Evolutionary conservation across 2,329 filamentous ascomycete species (phyloP).

Genomic region (Paecilomyces formosus): DNA sequence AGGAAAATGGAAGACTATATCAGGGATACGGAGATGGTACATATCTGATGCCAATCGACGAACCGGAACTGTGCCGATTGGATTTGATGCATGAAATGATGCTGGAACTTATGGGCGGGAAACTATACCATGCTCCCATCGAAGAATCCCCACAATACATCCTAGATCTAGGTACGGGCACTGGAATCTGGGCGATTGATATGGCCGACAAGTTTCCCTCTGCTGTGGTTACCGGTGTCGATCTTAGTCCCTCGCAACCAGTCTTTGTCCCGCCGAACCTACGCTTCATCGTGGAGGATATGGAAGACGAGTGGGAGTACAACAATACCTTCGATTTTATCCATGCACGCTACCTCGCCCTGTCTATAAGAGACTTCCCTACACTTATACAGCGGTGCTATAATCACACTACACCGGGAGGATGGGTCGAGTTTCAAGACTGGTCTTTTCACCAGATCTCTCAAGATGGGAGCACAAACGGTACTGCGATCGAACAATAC

Average conservation of each 20-base stretch:
- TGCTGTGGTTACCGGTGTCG: constrained; percentile 35
- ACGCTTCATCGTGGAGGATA: constrained; percentile 1
- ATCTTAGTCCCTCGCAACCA: background rate
- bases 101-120: constrained; percentile 6
- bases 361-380: constrained; percentile 7
- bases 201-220: constrained; percentile 21
- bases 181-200: constrained; percentile 29
- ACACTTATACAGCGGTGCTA: constrained; percentile 17
- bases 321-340: constrained; percentile 11
- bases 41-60: background rate
- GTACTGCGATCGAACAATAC: background rate
- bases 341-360: constrained; percentile 8
- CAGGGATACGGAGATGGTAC: constrained; percentile 14
- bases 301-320: constrained; percentile 10
- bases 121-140: constrained; percentile 6
- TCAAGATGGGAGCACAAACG: background rate
- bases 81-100: constrained; percentile 4
- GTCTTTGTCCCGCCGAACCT: background rate
- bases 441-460: background rate
- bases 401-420: constrained; percentile 8
- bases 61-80: constrained; percentile 8
- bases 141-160: constrained; percentile 13
- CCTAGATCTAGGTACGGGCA: constrained; percentile 29
- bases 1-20: constrained; percentile 14
- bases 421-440: constrained; percentile 8